Percentiles rank a stretch among this genome's conserved stretches.
phyloP scores from a whole-genome alignment of 495 filamentous ascomycete species.

The Xanthoparmelia taractica region DNA sequence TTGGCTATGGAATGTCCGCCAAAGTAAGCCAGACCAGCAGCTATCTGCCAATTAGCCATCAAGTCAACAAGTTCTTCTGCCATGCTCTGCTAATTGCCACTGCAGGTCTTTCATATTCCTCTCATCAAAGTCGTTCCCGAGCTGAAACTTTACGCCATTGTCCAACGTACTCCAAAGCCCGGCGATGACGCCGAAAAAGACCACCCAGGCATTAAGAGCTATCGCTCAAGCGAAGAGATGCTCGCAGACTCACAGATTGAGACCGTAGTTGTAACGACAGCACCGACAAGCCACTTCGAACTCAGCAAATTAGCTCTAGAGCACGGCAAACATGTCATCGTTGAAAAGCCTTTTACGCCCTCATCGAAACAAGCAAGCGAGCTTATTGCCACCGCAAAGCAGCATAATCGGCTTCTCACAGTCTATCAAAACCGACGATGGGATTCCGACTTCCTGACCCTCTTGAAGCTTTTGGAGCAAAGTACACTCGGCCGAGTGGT shows the following conservation, averaged over 20 bases:
- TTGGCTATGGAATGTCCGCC: slow-evolving; percentile 72
- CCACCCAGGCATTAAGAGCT: slow-evolving; percentile 57
- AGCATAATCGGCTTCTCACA: slow-evolving; percentile 55
- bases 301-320: slow-evolving; percentile 60
- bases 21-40: slow-evolving; percentile 35
- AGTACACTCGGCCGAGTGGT: slow-evolving; percentile 58
- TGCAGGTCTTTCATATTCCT: slow-evolving; percentile 74
- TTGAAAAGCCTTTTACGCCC: slow-evolving; percentile 85
- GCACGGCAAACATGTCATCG: slow-evolving; percentile 71
- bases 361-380: slow-evolving; percentile 62
- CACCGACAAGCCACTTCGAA: slow-evolving; percentile 65
- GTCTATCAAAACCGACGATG: slow-evolving; percentile 87
- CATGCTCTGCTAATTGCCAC: background rate
- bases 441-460: slow-evolving; percentile 77
- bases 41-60: background rate
- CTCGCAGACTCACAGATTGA: slow-evolving; percentile 59
- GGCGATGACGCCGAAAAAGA: slow-evolving; percentile 59
- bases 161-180: slow-evolving; percentile 65
- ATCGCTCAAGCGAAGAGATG: slow-evolving; percentile 53
- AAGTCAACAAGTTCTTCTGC: background rate
- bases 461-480: slow-evolving; percentile 31
- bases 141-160: slow-evolving; percentile 65
- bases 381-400: slow-evolving; percentile 57
- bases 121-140: slow-evolving; percentile 60
- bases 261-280: slow-evolving; percentile 66